phyloP scores from a whole-genome alignment of 2,329 filamentous ascomycete species.

The Dactylonectria macrodidyma region DNA sequence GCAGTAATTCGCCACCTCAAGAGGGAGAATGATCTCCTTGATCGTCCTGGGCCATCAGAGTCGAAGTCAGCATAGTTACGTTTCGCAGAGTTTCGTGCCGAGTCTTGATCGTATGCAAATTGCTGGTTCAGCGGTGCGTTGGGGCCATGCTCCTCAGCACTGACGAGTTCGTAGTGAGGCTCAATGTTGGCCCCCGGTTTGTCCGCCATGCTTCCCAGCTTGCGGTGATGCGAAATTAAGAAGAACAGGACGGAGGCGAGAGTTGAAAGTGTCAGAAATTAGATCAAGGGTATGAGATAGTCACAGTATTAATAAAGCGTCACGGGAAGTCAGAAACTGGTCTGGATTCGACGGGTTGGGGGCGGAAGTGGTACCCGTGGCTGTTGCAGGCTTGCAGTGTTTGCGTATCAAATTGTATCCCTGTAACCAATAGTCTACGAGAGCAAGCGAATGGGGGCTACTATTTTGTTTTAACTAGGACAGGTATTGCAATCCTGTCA shows the following conservation, averaged over 20 bases:
- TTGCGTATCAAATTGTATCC: background rate
- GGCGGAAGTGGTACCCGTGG: slow-evolving; percentile 5
- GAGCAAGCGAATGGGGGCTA: background rate
- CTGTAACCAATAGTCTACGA: background rate
- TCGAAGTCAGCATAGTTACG: slow-evolving; percentile 1
- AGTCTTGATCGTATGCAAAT: background rate
- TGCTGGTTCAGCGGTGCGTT: background rate
- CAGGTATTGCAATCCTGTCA: too few species aligned
- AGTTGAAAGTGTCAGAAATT: background rate
- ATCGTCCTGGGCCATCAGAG: background rate
- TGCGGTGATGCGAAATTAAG: background rate
- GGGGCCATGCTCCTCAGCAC: slow-evolving; percentile 25
- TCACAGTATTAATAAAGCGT: background rate
- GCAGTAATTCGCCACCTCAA: slow-evolving; percentile 35
- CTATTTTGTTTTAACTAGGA: too few species aligned
- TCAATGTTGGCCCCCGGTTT: slow-evolving; percentile 6
- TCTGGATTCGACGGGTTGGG: slow-evolving; percentile 17
- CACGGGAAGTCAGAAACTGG: background rate
- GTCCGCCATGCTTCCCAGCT: slow-evolving; percentile 21
- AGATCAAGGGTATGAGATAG: background rate
- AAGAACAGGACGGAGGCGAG: background rate
- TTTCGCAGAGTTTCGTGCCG: background rate
- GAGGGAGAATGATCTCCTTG: slow-evolving; percentile 1
- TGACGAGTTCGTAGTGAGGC: slow-evolving; percentile 37
- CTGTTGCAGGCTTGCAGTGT: too few species aligned